Base-by-base conservation (phyloP, 371 early-diverging fungal species). In the Lichtheimia ornata region DNA sequence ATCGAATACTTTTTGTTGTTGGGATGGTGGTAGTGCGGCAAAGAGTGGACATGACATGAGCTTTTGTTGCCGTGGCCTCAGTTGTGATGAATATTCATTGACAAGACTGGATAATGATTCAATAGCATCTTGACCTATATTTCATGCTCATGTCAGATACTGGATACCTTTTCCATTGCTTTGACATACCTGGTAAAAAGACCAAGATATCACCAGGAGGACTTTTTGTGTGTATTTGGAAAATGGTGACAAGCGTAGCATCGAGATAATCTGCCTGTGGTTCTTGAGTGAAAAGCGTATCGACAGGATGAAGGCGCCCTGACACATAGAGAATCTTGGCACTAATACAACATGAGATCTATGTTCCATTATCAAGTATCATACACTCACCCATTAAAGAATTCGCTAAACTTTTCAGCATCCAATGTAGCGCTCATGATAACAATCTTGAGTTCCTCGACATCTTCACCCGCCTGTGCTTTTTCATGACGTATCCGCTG, bases 371-470 rank as follows among this genome's bases (percentile, higher is more conserved):
- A n/a, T 61, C 15, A n/a, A 55, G 65, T 20, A 18, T 45, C 18
- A 1, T 17, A 7, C 18, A 50, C 69, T 64, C 70, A 82, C 82
- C 79, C 67, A 72, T 93, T 85, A 71, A 96, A 97, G 73, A 93
- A 98, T 47, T 81, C 84, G 2, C 94, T 88, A 62, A 98, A 97
- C 58, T 89, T 86, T 57, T 94, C 93, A 2, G 96, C 93, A 71
- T 98, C 94, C 53, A 98, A 73, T 0, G 99, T 99, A 13, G 99
- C 99, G 72, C 93, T 94, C 99, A 99, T 99, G 60, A 99, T 87
- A 14, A 99, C 84, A 18, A 98, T 87, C 74, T 93, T 96, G 17
- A 97, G 79, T 68, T 91, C 83, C 59, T 69, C 50, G 9, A 81
- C 66, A 41, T 76, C 75, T 58, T 80, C 63, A n/a, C 83, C 69